Conservation (phyloP, 768 basidiomycete genomes). For the Pulveroboletus sp. region DNA sequence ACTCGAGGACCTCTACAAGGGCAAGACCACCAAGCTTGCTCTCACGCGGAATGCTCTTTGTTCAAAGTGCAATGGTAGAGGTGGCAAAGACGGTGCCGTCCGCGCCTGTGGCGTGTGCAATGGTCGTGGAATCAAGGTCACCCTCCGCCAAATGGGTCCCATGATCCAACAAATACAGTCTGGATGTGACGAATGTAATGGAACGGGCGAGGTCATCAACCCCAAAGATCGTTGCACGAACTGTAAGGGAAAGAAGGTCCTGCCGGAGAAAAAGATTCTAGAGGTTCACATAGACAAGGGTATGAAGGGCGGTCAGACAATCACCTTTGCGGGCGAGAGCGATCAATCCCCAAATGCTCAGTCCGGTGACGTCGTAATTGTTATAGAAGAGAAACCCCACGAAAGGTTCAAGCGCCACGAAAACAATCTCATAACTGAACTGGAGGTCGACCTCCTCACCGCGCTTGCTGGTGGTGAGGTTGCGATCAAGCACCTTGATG, state of each 20-base stretch:
- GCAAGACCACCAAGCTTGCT: constrained; percentile 97
- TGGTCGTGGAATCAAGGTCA: constrained; percentile 89
- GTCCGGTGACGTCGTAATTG: constrained; percentile 93
- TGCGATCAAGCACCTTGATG: constrained; percentile 89
- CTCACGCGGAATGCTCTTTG: constrained; percentile 95
- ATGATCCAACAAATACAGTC: constrained; percentile 99
- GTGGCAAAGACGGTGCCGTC: constrained; percentile 96
- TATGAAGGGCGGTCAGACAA: constrained; percentile 92
- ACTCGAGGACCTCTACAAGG: constrained; percentile 98
- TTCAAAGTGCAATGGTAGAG: constrained; percentile 90
- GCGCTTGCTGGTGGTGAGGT: constrained; percentile 92
- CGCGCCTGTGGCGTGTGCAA: constrained; percentile 71
- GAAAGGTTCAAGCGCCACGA: constrained; percentile 86
- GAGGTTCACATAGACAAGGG: constrained; percentile 99
- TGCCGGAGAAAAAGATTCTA: constrained; percentile 92
- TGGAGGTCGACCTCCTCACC: constrained; percentile 92
- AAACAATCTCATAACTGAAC: constrained; percentile 79
- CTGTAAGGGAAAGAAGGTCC: constrained; percentile 94
- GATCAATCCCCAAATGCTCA: constrained; percentile 88
- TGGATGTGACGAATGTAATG: constrained; percentile 89
- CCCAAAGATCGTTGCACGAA: constrained; percentile 85
- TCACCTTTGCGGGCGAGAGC: constrained; percentile 85
- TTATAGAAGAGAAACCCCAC: constrained; percentile 91
- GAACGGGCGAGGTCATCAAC: constrained; percentile 94
- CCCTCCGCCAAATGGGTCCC: constrained; percentile 95